Evolutionary conservation across 2,329 filamentous ascomycete genomes (phyloP).

Genomic region (Pyricularia sp.): DNA sequence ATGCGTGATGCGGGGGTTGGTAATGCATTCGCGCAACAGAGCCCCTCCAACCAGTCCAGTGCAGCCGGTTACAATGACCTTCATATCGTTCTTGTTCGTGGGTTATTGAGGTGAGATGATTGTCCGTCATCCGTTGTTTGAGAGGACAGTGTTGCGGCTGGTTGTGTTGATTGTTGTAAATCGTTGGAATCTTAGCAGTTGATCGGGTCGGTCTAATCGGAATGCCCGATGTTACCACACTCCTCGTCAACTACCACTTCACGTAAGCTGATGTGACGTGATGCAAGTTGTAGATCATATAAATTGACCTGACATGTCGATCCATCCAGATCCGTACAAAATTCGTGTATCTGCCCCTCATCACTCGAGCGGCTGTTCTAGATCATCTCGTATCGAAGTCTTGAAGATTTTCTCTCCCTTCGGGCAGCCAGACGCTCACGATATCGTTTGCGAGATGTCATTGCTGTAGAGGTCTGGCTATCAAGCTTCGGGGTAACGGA

Average conservation of each 20-base stretch:
- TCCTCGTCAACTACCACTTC: background rate
- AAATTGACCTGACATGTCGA: background rate
- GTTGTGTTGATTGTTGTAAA: background rate
- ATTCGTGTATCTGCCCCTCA: background rate
- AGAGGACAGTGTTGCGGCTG: background rate
- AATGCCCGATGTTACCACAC: background rate
- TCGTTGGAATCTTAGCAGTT: background rate
- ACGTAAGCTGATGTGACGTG: background rate
- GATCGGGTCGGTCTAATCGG: background rate
- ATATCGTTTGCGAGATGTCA: background rate
- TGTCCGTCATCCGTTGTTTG: background rate
- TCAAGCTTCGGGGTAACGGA: background rate
- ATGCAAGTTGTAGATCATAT: background rate
- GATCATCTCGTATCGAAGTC: background rate
- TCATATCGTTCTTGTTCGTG: constrained; percentile 26
- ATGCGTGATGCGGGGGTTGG: constrained; percentile 33
- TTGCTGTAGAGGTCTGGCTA: background rate
- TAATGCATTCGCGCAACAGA: constrained; percentile 37
- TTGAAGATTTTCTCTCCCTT: background rate
- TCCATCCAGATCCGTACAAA: background rate
- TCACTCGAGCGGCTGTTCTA: background rate
- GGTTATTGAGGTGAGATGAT: background rate
- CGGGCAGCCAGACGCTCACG: background rate
- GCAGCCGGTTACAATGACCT: constrained; percentile 43
- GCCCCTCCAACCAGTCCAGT: constrained; percentile 45